phyloP scores from a whole-genome alignment of 805 yeast genomes.

The Gaillardinia entomophila region DNA sequence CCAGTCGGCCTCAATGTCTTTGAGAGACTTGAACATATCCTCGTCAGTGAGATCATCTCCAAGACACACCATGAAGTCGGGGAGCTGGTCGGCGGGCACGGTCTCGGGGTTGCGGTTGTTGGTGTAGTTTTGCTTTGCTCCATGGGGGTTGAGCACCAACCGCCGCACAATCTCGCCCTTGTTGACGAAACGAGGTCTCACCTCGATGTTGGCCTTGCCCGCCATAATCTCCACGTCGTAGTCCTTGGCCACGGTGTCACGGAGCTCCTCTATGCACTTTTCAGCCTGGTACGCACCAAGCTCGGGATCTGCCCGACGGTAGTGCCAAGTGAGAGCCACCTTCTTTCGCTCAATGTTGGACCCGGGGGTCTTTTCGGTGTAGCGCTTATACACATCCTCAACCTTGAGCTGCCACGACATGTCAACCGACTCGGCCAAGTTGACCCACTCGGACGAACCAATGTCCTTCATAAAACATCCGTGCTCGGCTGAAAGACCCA shows the following conservation, averaged over 20 bases:
- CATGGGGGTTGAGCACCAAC: slow-evolving; percentile 62
- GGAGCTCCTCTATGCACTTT: slow-evolving; percentile 61
- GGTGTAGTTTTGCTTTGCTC: slow-evolving; percentile 42
- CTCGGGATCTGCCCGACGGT: slow-evolving; percentile 90
- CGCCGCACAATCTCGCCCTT: slow-evolving; percentile 94
- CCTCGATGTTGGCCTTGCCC: slow-evolving; percentile 96
- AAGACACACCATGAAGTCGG: slow-evolving; percentile 82
- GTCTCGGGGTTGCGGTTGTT: slow-evolving; percentile 15
- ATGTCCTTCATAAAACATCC: slow-evolving; percentile 88
- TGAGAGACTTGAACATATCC: slow-evolving; percentile 86
- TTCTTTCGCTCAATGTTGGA: slow-evolving; percentile 80
- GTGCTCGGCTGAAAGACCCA: slow-evolving; percentile 94
- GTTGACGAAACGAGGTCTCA: slow-evolving; percentile 90
- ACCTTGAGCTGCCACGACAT: slow-evolving; percentile 95
- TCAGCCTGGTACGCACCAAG: slow-evolving; percentile 83
- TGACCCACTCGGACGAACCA: slow-evolving; percentile 67
- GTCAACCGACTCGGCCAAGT: slow-evolving; percentile 74
- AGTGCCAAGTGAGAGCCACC: slow-evolving; percentile 97
- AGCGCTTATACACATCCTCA: slow-evolving; percentile 61
- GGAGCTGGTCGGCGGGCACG: slow-evolving; percentile 42
- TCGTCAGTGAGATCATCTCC: slow-evolving; percentile 98
- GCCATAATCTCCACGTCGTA: slow-evolving; percentile 92
- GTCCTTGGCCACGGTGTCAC: slow-evolving; percentile 49
- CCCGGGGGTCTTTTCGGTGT: slow-evolving; percentile 88
- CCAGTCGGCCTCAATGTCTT: slow-evolving; percentile 55